These are phyloP conservation scores for Lasiosphaeria miniovina DNA, from an alignment of 495 filamentous ascomycete genomes.

Conservation along the genomic window DNA sequence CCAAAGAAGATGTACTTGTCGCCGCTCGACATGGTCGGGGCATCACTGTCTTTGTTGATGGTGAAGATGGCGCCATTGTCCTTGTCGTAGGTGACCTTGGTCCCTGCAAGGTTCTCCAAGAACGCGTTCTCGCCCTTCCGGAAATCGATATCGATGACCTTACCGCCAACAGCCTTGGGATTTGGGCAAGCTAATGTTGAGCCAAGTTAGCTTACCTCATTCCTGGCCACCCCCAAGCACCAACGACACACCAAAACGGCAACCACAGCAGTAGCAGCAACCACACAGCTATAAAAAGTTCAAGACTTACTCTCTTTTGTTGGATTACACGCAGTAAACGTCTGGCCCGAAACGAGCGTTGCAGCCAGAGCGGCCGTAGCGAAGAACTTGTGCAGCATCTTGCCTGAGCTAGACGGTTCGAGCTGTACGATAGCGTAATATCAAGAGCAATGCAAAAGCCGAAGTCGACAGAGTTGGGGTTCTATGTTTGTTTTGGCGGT, in stretches of 20 bases:
- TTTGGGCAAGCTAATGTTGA: slow-evolving; percentile 55
- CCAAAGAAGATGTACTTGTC: slow-evolving; percentile 80
- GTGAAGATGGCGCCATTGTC: slow-evolving; percentile 72
- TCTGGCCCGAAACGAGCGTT: slow-evolving; percentile 62
- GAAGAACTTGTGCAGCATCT: slow-evolving; percentile 44
- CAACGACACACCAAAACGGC: neutral
- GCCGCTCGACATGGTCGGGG: slow-evolving; percentile 63
- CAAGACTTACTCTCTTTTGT: slow-evolving; percentile 57
- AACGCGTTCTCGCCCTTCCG: slow-evolving; percentile 60
- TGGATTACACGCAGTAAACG: slow-evolving; percentile 73
- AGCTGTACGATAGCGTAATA: neutral
- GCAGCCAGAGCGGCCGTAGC: slow-evolving; percentile 37
- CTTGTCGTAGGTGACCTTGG: slow-evolving; percentile 59
- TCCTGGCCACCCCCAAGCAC: no score
- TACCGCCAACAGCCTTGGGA: slow-evolving; percentile 65
- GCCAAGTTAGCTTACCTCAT: no score
- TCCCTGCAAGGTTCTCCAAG: slow-evolving; percentile 63
- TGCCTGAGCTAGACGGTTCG: slow-evolving; percentile 1
- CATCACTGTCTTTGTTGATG: slow-evolving; percentile 69
- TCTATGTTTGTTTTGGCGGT: neutral
- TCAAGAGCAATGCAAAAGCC: neutral
- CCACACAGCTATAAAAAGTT: neutral
- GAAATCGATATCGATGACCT: slow-evolving; percentile 71
- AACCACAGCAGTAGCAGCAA: neutral
- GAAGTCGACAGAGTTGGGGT: neutral